Base-by-base conservation (phyloP, 2,329 filamentous ascomycete species). In the Aureobasidium sp. region DNA sequence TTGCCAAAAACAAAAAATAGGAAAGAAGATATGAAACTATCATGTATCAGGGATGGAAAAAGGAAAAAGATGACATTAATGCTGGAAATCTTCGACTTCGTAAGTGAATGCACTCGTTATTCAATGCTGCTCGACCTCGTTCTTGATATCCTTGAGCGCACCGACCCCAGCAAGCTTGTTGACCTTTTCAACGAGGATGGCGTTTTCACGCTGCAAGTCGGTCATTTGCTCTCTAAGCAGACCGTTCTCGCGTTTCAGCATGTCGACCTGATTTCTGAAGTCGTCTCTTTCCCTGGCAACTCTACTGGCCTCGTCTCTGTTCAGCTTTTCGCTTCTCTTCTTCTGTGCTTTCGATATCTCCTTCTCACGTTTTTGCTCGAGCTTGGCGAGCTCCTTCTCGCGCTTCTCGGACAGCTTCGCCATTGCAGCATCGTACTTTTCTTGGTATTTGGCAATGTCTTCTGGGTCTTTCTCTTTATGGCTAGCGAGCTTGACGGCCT, bases 351-450 rank as follows among this genome's bases (percentile, higher is more conserved):
- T 78, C 32, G 74, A 71, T 20, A 66, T 64, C 53, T 73, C 72
- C 59, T 71, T 72, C n/a, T 67, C 67, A 44, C 69, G 69, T 60
- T 72, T 71, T 53, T 68, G 66, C 61, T 74, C 74, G 1, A 81
- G 81, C 72, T 87, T 88, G 67, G 77, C 78, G 64, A 84, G 78
- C 69, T 91, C 88, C 63, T 80, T 81, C 63, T 79, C 77, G 52
- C 84, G 83, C 74, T 84, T 85, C 66, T 84, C 81, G 65, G 89
- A 84, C 2, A 89, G 75, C 72, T 86, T 87, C 65, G 77, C 76
- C 50, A 88, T 76, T 69, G 90, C 87, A 13, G 80, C 81, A 65
- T 82, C 80, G 67, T 87, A 86, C 67, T 86, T 87, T 51, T 85
- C 85, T 66, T 87, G 83, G 59, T 87, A 83, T 70, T 87, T 89